A percentile compares a stretch with the other conserved stretches of the same genome.
Evolutionary conservation across 23 red algal species (phyloP).

Genomic region (Cyanidiococcus yangmingshanensis): DNA sequence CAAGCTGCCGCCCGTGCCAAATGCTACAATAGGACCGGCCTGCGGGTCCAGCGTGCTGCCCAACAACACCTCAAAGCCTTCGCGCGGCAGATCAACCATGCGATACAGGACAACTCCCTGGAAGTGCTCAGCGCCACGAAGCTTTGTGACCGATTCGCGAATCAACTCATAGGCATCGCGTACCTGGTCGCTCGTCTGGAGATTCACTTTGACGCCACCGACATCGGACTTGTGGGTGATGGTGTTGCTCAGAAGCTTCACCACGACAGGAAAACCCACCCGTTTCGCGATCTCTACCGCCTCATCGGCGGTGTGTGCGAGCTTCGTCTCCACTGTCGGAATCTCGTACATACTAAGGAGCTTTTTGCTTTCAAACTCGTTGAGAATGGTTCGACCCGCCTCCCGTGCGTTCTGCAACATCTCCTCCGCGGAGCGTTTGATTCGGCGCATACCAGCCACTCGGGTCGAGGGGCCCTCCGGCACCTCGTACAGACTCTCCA

Average conservation of each 20-base stretch:
- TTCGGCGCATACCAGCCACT: conserved; percentile 1
- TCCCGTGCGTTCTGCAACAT: conserved; percentile 16
- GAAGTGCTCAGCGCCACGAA: conserved; percentile 23
- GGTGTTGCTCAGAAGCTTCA: conserved; percentile 23
- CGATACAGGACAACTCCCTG: conserved; percentile 20
- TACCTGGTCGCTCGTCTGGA: conserved; percentile 11
- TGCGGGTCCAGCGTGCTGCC: conserved; percentile 21
- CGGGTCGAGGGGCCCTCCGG: conserved; percentile 10
- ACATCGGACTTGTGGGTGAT: conserved; percentile 35
- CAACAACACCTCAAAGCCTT: conserved; percentile 23
- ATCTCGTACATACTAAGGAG: conserved; percentile 29
- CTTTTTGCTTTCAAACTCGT: conserved; percentile 28
- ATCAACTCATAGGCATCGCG: conserved; percentile 14
- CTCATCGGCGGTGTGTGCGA: conserved; percentile 24
- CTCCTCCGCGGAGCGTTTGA: conserved; percentile 13
- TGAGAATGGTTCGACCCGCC: conserved; percentile 12
- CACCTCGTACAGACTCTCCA: conserved; percentile 34
- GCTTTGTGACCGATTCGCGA: not conserved
- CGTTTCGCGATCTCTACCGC: conserved; percentile 24
- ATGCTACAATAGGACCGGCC: conserved; percentile 26
- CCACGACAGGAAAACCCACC: conserved; percentile 24
- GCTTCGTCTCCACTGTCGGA: conserved; percentile 16
- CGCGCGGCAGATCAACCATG: conserved; percentile 25
- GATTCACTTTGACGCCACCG: conserved; percentile 31
- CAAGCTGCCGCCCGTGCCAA: conserved; percentile 28